Percentiles rank a stretch among this genome's conserved stretches.
These are phyloP conservation scores for Thinopyrum elongatum DNA, from an alignment of 176 grass and related monocot species.

Conservation along the genomic window DNA sequence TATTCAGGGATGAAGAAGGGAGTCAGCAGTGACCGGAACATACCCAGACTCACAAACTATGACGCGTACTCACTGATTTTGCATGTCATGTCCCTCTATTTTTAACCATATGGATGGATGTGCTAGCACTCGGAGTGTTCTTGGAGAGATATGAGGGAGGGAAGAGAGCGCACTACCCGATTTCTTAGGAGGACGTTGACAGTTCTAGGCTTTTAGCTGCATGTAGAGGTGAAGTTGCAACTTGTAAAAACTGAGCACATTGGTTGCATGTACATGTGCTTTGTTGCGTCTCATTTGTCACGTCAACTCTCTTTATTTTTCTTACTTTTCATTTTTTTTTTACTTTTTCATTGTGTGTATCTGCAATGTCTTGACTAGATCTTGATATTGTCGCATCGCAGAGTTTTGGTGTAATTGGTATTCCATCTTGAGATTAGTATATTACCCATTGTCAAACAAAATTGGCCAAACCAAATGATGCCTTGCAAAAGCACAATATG, in stretches of 20 bases:
- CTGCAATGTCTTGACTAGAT: too few species aligned
- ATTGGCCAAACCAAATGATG: too few species aligned
- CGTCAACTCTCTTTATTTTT: too few species aligned
- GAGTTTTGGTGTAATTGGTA: too few species aligned
- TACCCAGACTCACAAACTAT: neutral
- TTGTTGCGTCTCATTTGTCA: too few species aligned
- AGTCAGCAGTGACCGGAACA: neutral
- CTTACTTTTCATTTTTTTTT: too few species aligned
- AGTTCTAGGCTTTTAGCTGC: neutral
- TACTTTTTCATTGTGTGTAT: too few species aligned
- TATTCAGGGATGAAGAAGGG: conserved; percentile 6
- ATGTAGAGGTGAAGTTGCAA: neutral
- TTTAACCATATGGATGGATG: conserved; percentile 1
- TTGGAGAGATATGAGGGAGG: conserved; percentile 2
- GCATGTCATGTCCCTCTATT: neutral
- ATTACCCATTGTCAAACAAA: too few species aligned
- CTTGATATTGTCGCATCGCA: too few species aligned
- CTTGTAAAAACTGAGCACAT: neutral
- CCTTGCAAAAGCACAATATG: too few species aligned
- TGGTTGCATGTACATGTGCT: neutral
- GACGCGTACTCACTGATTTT: neutral
- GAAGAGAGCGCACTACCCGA: neutral
- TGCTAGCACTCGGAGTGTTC: neutral
- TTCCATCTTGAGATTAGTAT: too few species aligned
- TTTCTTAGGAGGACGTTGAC: conserved; percentile 24